Evolutionary conservation across 352 stramenopile species (phyloP), one percentile per base, ranked within the genome.

Genomic region (Phytopythium sindhum): DNA sequence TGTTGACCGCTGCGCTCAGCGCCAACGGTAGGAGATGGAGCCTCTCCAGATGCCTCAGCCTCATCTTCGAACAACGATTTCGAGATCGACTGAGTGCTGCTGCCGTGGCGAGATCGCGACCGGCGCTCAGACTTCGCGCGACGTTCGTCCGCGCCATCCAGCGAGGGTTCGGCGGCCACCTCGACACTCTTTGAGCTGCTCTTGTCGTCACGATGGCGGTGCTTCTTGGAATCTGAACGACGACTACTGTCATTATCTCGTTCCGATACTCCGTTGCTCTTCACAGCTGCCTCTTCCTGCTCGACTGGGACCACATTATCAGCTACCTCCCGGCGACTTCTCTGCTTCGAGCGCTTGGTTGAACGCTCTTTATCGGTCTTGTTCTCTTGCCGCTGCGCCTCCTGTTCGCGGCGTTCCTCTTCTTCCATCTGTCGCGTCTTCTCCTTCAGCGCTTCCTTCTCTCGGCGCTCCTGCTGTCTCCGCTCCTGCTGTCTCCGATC

Each of bases 381-480:
- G n/a, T 57, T 42, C n/a, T 33, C 50, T 6, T 64, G 37, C 17
- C 42, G 37, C 6, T 60, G 45, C 55, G 19, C 37, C 42, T 64
- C 44, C 17, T 41, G 14, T 23, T 68, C 35, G 9, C 35, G 35
- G 9, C 29, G 19, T 47, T 59, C 44, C 28, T 62, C 39, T 59
- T 65, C 47, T 37, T 69, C 39, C 52, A 60, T 61, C 33, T 69
- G 33, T n/a, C 65, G 61, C 15, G 67, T 35, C 50, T 66, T 50
- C 51, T 68, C 41, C 54, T 67, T 51, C 51, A 53, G 42, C 48
- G 47, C 47, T 14, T 42, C 60, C 15, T 47, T 67, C 45, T 37
- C 74, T 48, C 21, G 60, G 2, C 35, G 64, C 31, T 63, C 31
- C 15, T 61, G 59, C 58, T 59, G 31, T 7, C 53, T 26, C n/a